Percentiles rank a stretch among this genome's conserved stretches.
These are phyloP conservation scores for Aaosphaeria pasadenensis DNA, from an alignment of 2,329 filamentous ascomycete genomes.

Conservation along the genomic window DNA sequence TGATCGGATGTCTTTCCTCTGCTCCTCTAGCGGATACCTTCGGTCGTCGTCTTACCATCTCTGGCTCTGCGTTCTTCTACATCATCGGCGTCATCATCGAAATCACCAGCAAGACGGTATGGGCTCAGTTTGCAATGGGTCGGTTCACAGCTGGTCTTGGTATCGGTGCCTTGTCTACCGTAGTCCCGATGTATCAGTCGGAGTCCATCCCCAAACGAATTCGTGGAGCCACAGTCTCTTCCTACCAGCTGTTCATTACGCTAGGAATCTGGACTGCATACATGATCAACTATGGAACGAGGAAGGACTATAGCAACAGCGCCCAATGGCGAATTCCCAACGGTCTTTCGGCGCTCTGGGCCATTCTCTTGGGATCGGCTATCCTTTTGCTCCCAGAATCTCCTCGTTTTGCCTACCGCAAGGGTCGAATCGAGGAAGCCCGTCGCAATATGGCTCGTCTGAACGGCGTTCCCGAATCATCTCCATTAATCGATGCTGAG, in stretches of 20 bases:
- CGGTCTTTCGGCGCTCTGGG: constrained; percentile 57
- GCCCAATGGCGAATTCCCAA: constrained; percentile 63
- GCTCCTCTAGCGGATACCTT: constrained; percentile 60
- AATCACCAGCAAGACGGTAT: constrained; percentile 55
- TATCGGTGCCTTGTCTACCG: constrained; percentile 62
- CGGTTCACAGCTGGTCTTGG: constrained; percentile 63
- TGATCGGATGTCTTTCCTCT: constrained; percentile 63
- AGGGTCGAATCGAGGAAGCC: constrained; percentile 51
- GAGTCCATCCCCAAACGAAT: constrained; percentile 65
- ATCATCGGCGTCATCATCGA: constrained; percentile 65
- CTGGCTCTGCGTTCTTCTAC: constrained; percentile 59
- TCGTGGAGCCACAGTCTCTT: constrained; percentile 50
- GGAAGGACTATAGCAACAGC: constrained; percentile 45
- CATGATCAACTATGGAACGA: constrained; percentile 59
- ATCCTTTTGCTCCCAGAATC: constrained; percentile 57
- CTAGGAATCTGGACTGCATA: constrained; percentile 59
- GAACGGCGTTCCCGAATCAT: constrained; percentile 49
- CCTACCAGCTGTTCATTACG: constrained; percentile 68
- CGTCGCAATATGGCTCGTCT: constrained; percentile 51
- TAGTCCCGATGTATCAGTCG: constrained; percentile 60
- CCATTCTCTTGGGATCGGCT: constrained; percentile 51
- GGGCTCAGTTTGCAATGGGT: constrained; percentile 64
- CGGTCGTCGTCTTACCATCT: constrained; percentile 62
- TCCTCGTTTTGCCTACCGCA: constrained; percentile 57
- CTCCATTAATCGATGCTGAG: constrained; percentile 36